Conservation (phyloP, 2,329 filamentous ascomycete species). For the Dissoconium aciculare region DNA sequence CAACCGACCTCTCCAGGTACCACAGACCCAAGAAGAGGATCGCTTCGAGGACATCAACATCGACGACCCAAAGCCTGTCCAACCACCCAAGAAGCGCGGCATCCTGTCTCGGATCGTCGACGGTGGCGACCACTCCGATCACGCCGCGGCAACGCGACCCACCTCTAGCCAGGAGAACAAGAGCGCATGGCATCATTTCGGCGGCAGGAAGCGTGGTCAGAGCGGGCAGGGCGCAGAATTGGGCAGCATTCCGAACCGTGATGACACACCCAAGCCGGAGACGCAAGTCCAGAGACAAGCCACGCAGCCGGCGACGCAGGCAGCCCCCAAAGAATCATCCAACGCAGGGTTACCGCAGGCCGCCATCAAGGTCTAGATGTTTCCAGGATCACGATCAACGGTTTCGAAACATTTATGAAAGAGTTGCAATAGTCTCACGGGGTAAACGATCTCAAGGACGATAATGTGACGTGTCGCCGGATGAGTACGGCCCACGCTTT, state of each 20-base stretch:
- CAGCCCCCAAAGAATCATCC: neutral
- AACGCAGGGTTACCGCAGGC: too few species aligned
- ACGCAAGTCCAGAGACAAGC: conserved; percentile 6
- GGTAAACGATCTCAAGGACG: too few species aligned
- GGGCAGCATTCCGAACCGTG: conserved; percentile 38
- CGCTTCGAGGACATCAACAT: conserved; percentile 82
- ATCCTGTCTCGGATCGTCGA: conserved; percentile 75
- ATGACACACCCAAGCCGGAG: conserved; percentile 17
- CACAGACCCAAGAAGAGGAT: conserved; percentile 29
- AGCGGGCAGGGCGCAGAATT: conserved; percentile 59
- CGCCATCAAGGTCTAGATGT: too few species aligned
- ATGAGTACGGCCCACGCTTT: too few species aligned
- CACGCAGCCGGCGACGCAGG: conserved; percentile 1
- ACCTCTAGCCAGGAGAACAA: conserved; percentile 9
- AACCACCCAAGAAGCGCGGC: conserved; percentile 50
- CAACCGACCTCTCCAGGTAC: conserved; percentile 20
- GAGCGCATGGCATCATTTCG: conserved; percentile 40
- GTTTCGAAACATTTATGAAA: too few species aligned
- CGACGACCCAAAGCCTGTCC: conserved; percentile 52
- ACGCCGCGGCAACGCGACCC: conserved; percentile 18
- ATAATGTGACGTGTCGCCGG: too few species aligned
- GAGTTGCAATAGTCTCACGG: too few species aligned
- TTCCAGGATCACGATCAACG: too few species aligned
- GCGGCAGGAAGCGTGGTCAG: conserved; percentile 56
- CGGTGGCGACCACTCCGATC: conserved; percentile 19